A percentile compares a stretch with the other conserved stretches of the same genome.
Conservation (phyloP, 2,329 filamentous ascomycete species). For the Boeremia lycopersici region DNA sequence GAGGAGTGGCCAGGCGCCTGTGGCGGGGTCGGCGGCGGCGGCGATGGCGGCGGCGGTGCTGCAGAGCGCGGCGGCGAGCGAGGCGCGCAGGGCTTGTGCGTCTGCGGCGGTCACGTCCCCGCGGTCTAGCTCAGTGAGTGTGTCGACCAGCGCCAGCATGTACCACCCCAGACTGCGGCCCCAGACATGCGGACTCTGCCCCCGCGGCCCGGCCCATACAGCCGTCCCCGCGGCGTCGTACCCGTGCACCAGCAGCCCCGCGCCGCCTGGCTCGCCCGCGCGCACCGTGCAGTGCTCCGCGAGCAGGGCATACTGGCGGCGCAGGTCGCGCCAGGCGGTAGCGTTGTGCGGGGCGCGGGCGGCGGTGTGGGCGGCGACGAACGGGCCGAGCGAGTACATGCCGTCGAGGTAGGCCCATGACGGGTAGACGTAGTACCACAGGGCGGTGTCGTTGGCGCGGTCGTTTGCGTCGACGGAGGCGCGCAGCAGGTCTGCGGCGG, state of each 20-base stretch:
- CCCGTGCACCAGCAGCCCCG: constrained; percentile 57
- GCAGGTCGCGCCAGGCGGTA: constrained; percentile 21
- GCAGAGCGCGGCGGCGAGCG: neutral
- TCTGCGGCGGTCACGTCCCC: neutral
- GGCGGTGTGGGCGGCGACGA: constrained; percentile 40
- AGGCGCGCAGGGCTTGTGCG: neutral
- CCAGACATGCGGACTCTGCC: constrained; percentile 61
- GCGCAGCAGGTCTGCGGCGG: no score
- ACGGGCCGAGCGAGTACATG: constrained; percentile 58
- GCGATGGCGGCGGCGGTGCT: neutral
- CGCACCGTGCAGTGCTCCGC: constrained; percentile 51
- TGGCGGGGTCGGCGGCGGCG: constrained; percentile 25
- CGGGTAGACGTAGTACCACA: constrained; percentile 54
- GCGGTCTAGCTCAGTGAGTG: constrained; percentile 49
- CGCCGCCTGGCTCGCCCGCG: neutral
- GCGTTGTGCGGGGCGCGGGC: constrained; percentile 7
- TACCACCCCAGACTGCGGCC: constrained; percentile 62
- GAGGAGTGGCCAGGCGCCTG: constrained; percentile 64
- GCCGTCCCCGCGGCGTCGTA: constrained; percentile 59
- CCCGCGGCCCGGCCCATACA: constrained; percentile 60
- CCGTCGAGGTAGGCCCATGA: constrained; percentile 62
- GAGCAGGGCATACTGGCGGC: constrained; percentile 47
- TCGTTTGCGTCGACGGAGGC: constrained; percentile 35
- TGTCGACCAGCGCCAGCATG: constrained; percentile 58
- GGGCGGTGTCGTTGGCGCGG: constrained; percentile 34